phyloP scores from a whole-genome alignment of 139 green algal species.

The Volvox reticuliferus region DNA sequence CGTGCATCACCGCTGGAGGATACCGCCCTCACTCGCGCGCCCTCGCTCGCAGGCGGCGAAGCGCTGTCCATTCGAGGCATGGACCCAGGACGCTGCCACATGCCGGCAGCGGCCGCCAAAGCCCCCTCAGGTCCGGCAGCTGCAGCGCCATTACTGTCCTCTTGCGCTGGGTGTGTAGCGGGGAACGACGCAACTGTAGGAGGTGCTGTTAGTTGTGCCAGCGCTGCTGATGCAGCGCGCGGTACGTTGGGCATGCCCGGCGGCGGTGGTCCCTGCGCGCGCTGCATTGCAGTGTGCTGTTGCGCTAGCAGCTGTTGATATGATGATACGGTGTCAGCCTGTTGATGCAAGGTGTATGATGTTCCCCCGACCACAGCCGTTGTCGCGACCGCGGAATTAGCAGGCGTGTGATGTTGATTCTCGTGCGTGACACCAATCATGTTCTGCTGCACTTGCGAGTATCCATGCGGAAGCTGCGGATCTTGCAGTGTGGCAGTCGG shows the following conservation, averaged over 20 bases:
- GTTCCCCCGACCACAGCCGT: not conserved
- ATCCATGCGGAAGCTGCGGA: not conserved
- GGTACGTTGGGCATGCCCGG: constrained; percentile 34
- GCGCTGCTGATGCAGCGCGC: not conserved
- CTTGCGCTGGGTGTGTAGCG: not conserved
- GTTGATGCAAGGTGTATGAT: not conserved
- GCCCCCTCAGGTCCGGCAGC: not conserved
- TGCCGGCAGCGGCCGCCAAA: not conserved
- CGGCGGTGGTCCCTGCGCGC: constrained; percentile 16
- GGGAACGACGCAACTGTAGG: not conserved
- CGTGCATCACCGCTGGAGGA: not conserved
- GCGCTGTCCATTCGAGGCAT: not conserved
- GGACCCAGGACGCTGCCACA: not conserved
- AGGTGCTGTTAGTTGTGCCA: not conserved
- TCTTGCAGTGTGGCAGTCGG: no score
- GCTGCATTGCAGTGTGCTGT: constrained; percentile 28
- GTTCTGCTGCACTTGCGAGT: not conserved
- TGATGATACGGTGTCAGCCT: not conserved
- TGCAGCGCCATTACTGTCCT: not conserved
- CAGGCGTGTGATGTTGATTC: not conserved
- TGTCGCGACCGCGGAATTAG: not conserved
- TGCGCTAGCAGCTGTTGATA: constrained; percentile 40
- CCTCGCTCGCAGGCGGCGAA: not conserved
- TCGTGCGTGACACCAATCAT: not conserved
- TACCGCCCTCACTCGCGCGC: not conserved